phyloP scores from a whole-genome alignment of 2,329 filamentous ascomycete species.

The Colletotrichum cordylinicola region DNA sequence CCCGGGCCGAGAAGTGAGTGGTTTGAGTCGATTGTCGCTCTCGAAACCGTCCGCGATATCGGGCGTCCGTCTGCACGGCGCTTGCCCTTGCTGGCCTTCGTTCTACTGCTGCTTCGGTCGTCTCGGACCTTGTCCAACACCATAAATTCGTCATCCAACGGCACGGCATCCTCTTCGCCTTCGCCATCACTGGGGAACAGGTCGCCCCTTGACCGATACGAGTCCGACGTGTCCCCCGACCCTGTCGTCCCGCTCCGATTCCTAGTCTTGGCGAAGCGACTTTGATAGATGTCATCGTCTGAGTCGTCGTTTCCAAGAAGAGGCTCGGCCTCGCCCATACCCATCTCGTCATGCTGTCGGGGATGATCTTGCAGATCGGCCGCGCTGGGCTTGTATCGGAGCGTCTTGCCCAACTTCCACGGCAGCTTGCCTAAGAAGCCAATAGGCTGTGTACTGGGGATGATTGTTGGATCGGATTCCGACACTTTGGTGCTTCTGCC shows the following conservation, averaged over 20 bases:
- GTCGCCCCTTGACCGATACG: conserved; percentile 85
- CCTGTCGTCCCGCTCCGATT: conserved; percentile 80
- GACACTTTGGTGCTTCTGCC: conserved; percentile 44
- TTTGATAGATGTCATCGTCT: conserved; percentile 31
- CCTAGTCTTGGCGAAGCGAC: conserved; percentile 46
- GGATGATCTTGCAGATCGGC: conserved; percentile 91
- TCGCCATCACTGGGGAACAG: conserved; percentile 86
- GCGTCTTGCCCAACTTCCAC: conserved; percentile 81
- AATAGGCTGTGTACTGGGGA: conserved; percentile 83
- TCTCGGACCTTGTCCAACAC: conserved; percentile 82
- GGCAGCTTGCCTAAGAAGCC: conserved; percentile 86
- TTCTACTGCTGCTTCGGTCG: conserved; percentile 66
- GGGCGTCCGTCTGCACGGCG: conserved; percentile 42
- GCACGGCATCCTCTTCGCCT: conserved; percentile 92
- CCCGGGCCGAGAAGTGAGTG: conserved; percentile 30
- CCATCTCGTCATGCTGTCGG: conserved; percentile 51
- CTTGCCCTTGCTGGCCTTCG: conserved; percentile 67
- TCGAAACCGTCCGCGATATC: conserved; percentile 60
- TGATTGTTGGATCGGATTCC: conserved; percentile 84
- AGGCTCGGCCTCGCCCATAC: conserved; percentile 68
- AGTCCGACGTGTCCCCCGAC: conserved; percentile 84
- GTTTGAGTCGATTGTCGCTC: conserved; percentile 59
- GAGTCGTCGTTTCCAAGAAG: conserved; percentile 56
- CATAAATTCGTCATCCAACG: conserved; percentile 90
- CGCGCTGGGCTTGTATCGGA: conserved; percentile 89